Evolutionary conservation across 75 land plant genomes (phyloP), one percentile per base, ranked within the genome.

Genomic region (Pinus taeda): DNA sequence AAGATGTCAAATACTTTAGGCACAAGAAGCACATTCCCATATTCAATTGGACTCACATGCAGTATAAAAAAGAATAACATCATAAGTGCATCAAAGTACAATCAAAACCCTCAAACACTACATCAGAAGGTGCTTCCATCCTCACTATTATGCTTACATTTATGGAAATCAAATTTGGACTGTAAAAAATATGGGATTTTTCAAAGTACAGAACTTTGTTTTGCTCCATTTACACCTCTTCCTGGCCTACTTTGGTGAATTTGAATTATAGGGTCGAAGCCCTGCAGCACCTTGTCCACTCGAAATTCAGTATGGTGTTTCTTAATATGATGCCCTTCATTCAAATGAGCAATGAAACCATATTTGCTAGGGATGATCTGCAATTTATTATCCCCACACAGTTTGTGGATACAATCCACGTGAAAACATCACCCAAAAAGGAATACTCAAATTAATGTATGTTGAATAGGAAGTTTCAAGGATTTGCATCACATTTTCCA

Each of bases 321-420:
- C 88, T 94, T 89, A 1, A 88, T 84, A 85, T 97, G 98, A 26
- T 97, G 86, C 6, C 97, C 99, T 81, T 97, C 97, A 63, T 94
- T 94, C 88, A 97, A 82, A 87, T 91, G 96, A 21, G 97, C 95
- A 60, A 97, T 89, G 77, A 92, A 97, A 12, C 97, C 95, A 83
- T 77, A 81, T 21, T 94, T 79, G 30, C 95, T 97, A 17, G 95
- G 97, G 55, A 97, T 91, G 61, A 96, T 85, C 93, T 93, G 72
- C 53, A 81, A 12, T 9, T 55, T 26, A 26, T 63, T 33, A 1
- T 0, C 21, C 36, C 60, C 58, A 62, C 37, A 17, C 58, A 26
- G 26, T 26, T 26, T 26, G 26, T 26, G 26, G 26, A 26, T 26
- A 26, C 26, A 26, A 26, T 65, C 36, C 39, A 36, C 15, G 17